Base-by-base conservation (phyloP, 352 stramenopile genomes). In the Discostella stelligera region DNA sequence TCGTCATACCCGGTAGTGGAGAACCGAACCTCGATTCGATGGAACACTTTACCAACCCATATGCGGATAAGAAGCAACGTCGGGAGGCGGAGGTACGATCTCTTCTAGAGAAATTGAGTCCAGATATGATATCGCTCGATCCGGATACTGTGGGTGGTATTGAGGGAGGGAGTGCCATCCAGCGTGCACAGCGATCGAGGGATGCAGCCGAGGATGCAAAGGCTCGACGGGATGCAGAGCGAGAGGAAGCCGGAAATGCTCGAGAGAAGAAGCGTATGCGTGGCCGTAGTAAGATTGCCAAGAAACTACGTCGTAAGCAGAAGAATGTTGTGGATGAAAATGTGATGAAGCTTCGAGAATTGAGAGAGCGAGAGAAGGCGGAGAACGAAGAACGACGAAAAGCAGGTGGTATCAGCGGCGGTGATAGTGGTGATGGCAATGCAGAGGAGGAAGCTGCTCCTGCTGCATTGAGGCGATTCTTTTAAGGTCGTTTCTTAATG, bases 11-110 rank as follows among this genome's bases (percentile, higher is more conserved):
- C 64, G 97, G 97, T 46, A 90, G 95, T 18, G 97, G 97, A 53
- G 97, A 99, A 83, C 93, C 97, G 10, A 99, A 99, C 90, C 97
- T 98, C 41, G 97, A 99, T 84, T 97, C 96, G 20, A 98, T 97
- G 76, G 97, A 98, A 76, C 85, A 89, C 67, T 96, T 96, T 41
- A 82, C 82, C 21, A 98, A 99, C 84, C 97, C 97, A 71, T 99
- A 95, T 88, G 90, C 98, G 81, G 98, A 96, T 79, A 92, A 86
- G 55, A 98, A 98, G 84, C 96, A 99, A 86, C 91, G 96, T 75
- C 92, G 96, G 50, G 96, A 99, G 89, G 92, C 90, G 3, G 96
- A 99, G 80, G 96, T 99, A 39, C 93, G 96, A 32, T 94, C 94
- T 25, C 83, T 99, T 63, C 84, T 99, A 63, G 97, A 99, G 82